Conservation (phyloP, 371 early-diverging fungal genomes). For the Saksenaea oblongispora region DNA sequence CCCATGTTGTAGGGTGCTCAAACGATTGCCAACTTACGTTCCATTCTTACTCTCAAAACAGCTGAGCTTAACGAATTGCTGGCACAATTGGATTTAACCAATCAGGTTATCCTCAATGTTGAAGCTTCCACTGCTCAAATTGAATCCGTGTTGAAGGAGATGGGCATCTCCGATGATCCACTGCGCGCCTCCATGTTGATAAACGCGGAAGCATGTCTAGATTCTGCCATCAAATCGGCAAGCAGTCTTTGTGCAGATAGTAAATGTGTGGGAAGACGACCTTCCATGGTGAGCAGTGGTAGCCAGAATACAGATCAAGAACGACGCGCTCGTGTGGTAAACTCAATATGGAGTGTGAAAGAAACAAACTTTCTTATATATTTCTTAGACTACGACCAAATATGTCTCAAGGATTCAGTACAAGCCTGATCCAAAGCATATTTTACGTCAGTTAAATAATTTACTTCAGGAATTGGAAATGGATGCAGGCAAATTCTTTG, state of each 20-base stretch:
- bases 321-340: conserved; percentile 4
- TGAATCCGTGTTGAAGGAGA: conserved; percentile 26
- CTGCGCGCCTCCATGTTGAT: conserved; percentile 18
- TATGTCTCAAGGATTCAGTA: conserved; percentile 11
- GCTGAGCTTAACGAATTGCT: conserved; percentile 30
- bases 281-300: conserved; percentile 9
- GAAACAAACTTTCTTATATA: neutral
- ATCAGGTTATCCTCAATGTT: conserved; percentile 27
- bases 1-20: conserved; percentile 24
- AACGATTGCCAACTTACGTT: conserved; percentile 25
- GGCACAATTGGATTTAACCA: conserved; percentile 30
- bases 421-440: conserved; percentile 14
- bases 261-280: conserved; percentile 1
- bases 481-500: conserved; percentile 11
- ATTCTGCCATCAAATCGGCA: conserved; percentile 29
- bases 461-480: conserved; percentile 4
- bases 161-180: conserved; percentile 9
- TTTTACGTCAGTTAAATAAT: conserved; percentile 10
- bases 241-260: conserved; percentile 11
- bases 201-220: conserved; percentile 30
- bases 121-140: conserved; percentile 30
- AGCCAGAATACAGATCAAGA: conserved; percentile 5
- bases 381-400: neutral
- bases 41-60: conserved; percentile 27
- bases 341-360: neutral